Percentiles rank a stretch among this genome's conserved stretches.
These are phyloP conservation scores for Cutaneotrichosporon sp. DNA, from an alignment of 1,284 basidiomycete genomes.

Conservation along the genomic window DNA sequence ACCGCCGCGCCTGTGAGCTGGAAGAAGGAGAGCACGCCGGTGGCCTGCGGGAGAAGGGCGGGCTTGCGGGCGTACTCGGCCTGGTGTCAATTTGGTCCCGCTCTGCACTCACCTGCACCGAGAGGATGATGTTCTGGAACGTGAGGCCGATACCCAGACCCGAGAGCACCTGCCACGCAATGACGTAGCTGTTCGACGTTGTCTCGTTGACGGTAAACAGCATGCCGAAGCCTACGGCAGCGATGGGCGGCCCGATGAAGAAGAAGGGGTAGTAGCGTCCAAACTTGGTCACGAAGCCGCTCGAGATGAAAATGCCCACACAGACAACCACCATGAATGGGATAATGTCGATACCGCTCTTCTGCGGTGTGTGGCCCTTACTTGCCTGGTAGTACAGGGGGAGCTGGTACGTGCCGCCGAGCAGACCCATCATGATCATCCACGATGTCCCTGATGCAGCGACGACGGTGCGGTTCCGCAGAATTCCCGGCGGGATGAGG, in stretches of 20 bases:
- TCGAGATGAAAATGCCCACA: slow-evolving; percentile 46
- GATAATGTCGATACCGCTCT: slow-evolving; percentile 52
- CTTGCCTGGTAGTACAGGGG: slow-evolving; percentile 52
- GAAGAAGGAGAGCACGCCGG: slow-evolving; percentile 46
- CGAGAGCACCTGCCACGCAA: slow-evolving; percentile 52
- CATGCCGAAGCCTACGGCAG: slow-evolving; percentile 50
- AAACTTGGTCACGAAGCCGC: slow-evolving; percentile 42
- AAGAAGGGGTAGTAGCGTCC: slow-evolving; percentile 51
- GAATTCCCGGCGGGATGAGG: slow-evolving; percentile 33
- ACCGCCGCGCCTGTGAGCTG: slow-evolving; percentile 50
- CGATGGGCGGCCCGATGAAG: slow-evolving; percentile 33
- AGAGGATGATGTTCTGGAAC: slow-evolving; percentile 47
- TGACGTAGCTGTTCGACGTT: slow-evolving; percentile 43
- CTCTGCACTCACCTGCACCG: slow-evolving; percentile 38
- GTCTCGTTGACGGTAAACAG: slow-evolving; percentile 49
- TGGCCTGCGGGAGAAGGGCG: slow-evolving; percentile 38
- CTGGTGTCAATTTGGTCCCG: slow-evolving; percentile 20
- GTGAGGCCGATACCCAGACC: slow-evolving; percentile 42
- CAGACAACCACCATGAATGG: slow-evolving; percentile 50
- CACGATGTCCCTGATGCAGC: slow-evolving; percentile 43
- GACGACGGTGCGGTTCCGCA: slow-evolving; percentile 44
- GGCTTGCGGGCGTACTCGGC: slow-evolving; percentile 47
- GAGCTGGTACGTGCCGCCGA: slow-evolving; percentile 46
- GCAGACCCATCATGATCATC: slow-evolving; percentile 49
- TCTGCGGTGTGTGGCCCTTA: slow-evolving; percentile 42